Base-by-base conservation (phyloP, 2,329 filamentous ascomycete genomes). In the Colletotrichum somersetense region DNA sequence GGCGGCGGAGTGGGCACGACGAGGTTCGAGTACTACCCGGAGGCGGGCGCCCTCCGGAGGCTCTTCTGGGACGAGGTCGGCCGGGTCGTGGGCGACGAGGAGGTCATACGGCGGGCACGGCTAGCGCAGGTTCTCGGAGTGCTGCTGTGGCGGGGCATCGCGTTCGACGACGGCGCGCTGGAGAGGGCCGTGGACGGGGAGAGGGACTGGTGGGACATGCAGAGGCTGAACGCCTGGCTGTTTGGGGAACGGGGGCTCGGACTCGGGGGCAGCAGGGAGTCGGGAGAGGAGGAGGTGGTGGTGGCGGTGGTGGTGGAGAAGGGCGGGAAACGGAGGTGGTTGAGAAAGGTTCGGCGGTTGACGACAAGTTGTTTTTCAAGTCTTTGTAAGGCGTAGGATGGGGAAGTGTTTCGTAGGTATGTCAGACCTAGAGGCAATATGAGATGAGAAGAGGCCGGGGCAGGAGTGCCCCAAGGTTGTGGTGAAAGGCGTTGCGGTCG, bases 91-190 rank as follows among this genome's bases (percentile, higher is more conserved):
- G 72, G 40, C 18, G 68, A 78, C 12, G 70, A 74, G 5, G 62
- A 70, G 18, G 71, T 80, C 2, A 50, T 80, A 16, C 76, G 80
- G 5, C 80, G 81, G 0, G 79, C 89, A 0, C 77, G 76, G 65
- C 74, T 84, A 50, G 85, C 88, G 16, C 84, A 82, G 77, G 83
- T 77, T 3, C 75, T 91, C 23, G 89, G 90, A 0, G 83, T 91
- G 7, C 72, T 92, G 23, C 81, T 92, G 2, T 92, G 90, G 90
- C 85, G 88, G 77, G 90, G 89, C 0, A 89, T 89, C 76, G 89
- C 89, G 2, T 91, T 89, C 78, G 89, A 92, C 76, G 84, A 89
- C 33, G 89, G 90, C 0, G 81, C 79, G 42, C 84, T 92, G 66
- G 83, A 91, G 78, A 83, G 90, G 1, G 88, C 88, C 20, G 88